Conservation (phyloP, 2,329 filamentous ascomycete genomes). For the Aspergillus quadrilineatus region DNA sequence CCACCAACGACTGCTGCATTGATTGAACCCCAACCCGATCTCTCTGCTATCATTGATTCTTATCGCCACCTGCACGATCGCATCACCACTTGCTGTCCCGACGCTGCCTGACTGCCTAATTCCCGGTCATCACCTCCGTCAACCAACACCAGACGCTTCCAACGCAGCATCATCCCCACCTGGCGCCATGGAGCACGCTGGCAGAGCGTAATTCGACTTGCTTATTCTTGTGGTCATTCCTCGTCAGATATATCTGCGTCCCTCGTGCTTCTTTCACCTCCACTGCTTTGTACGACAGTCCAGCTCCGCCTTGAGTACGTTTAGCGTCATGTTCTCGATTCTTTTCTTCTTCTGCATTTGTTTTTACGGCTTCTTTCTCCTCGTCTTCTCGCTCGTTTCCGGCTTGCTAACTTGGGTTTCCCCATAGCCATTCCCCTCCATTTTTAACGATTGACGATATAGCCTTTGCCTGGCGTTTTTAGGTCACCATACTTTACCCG, state of each 20-base stretch:
- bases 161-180: slow-evolving; percentile 25
- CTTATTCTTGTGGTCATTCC: slow-evolving; percentile 6
- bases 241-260: neutral
- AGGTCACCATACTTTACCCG: slow-evolving; percentile 1
- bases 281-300: neutral
- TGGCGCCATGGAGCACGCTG: slow-evolving; percentile 25
- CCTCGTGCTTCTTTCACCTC: neutral
- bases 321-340: slow-evolving; percentile 9
- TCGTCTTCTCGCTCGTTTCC: slow-evolving; percentile 4
- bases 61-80: neutral
- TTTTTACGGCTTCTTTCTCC: slow-evolving; percentile 5
- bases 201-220: slow-evolving; percentile 18
- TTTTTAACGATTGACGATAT: slow-evolving; percentile 19
- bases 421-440: slow-evolving; percentile 2
- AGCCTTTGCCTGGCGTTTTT: slow-evolving; percentile 15
- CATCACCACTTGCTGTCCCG: slow-evolving; percentile 1
- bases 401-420: slow-evolving; percentile 7
- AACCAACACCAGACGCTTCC: slow-evolving; percentile 12
- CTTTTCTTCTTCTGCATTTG: slow-evolving; percentile 8
- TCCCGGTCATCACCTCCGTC: slow-evolving; percentile 12
- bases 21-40: neutral
- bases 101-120: slow-evolving; percentile 28
- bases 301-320: slow-evolving; percentile 12
- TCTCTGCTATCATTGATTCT: neutral
- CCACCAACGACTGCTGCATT: neutral